Percentiles rank a stretch among this genome's conserved stretches.
Evolutionary conservation across 192 early-diverging fungal species (phyloP).

Genomic region (Phycomyces blakesleeanus): DNA sequence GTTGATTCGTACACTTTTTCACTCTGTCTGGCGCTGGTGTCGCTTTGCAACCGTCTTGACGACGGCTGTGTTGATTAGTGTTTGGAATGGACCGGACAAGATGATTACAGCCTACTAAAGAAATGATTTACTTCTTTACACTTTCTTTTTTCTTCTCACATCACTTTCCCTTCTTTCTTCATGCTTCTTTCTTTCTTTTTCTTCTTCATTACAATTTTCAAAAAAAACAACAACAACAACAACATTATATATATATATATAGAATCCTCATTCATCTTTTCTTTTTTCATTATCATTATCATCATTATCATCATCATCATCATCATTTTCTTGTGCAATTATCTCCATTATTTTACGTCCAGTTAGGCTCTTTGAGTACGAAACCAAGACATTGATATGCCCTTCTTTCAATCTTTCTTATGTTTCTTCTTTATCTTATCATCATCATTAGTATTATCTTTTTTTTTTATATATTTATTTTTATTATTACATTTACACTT

Average conservation of each 20-base stretch:
- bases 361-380: not conserved
- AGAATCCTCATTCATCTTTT: too few species aligned
- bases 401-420: too few species aligned
- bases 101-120: constrained; percentile 25
- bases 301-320: not conserved
- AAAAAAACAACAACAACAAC: too few species aligned
- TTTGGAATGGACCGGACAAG: constrained; percentile 50
- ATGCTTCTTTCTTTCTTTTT: constrained; percentile 9
- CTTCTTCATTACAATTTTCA: too few species aligned
- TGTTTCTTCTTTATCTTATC: too few species aligned
- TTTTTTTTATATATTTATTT: too few species aligned
- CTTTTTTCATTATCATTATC: too few species aligned
- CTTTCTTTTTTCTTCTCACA: not conserved
- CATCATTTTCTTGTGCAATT: not conserved
- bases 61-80: constrained; percentile 45
- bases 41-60: constrained; percentile 45
- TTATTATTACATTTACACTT: too few species aligned
- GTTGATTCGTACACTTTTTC: constrained; percentile 25
- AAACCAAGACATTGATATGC: too few species aligned
- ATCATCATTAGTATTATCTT: too few species aligned
- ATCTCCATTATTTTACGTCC: not conserved
- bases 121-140: too few species aligned
- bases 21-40: constrained; percentile 55
- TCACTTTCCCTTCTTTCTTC: constrained; percentile 1
- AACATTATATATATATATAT: not conserved